Percentiles rank a stretch among this genome's conserved stretches.
phyloP scores from a whole-genome alignment of 108 stramenopile species.

The Chaetoceros muelleri region DNA sequence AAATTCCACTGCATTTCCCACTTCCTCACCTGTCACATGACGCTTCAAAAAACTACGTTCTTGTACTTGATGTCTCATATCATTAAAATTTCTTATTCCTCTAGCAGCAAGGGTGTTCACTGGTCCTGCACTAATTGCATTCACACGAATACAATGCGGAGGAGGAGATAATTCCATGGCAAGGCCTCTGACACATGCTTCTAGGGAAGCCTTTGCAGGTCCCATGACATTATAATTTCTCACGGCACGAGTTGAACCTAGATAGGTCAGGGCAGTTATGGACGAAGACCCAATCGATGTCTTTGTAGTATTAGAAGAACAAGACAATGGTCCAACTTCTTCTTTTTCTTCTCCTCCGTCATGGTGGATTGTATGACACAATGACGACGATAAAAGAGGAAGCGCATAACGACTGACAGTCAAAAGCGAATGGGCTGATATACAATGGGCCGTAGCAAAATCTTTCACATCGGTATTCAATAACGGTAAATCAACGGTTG shows the following conservation, averaged over 20 bases:
- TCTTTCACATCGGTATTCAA: constrained; percentile 17
- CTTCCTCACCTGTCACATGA: constrained; percentile 33
- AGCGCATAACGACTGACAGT: constrained; percentile 23
- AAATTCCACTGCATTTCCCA: constrained; percentile 29
- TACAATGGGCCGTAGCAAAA: constrained; percentile 31
- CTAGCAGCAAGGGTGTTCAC: constrained; percentile 41
- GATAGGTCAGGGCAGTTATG: constrained; percentile 44
- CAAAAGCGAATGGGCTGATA: constrained; percentile 42
- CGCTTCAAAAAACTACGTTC: constrained; percentile 23
- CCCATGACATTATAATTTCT: constrained; percentile 57
- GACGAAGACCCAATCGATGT: constrained; percentile 6
- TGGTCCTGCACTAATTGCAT: constrained; percentile 57
- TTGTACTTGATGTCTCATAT: constrained; percentile 21
- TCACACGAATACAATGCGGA: constrained; percentile 28
- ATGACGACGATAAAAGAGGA: neutral
- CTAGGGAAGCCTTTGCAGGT: constrained; percentile 57
- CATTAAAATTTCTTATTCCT: constrained; percentile 38
- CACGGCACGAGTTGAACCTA: constrained; percentile 46
- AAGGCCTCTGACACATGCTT: constrained; percentile 32
- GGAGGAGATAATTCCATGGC: constrained; percentile 32
- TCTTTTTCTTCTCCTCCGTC: too few species aligned
- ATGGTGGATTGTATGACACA: too few species aligned
- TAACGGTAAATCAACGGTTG: constrained; percentile 13
- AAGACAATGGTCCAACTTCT: too few species aligned
- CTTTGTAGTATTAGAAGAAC: neutral